Evolutionary conservation across 768 basidiomycete genomes (phyloP).

Genomic region (Suillus hirtellus): DNA sequence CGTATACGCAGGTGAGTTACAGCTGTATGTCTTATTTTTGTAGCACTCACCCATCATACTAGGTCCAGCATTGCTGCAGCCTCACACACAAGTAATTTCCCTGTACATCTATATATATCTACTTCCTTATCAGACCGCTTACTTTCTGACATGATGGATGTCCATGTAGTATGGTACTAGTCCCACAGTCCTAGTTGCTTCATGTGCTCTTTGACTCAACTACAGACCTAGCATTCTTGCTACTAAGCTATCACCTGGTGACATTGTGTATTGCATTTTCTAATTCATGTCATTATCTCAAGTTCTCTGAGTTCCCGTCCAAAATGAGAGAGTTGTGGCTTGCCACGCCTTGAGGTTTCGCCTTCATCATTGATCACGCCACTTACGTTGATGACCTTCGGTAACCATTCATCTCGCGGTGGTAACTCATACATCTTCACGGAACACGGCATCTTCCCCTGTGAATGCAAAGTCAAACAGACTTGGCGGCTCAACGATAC

Average conservation of each 20-base stretch:
- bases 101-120: too few species aligned
- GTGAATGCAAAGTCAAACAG: conserved; percentile 87
- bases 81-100: too few species aligned
- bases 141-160: conserved; percentile 32
- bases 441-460: conserved; percentile 69
- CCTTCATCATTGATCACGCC: conserved; percentile 67
- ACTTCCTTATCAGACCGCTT: too few species aligned
- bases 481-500: conserved; percentile 89
- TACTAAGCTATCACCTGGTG: conserved; percentile 30
- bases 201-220: too few species aligned
- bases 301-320: too few species aligned
- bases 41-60: too few species aligned
- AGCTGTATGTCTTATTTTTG: too few species aligned
- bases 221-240: too few species aligned
- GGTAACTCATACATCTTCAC: conserved; percentile 88
- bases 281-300: too few species aligned
- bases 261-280: conserved; percentile 43
- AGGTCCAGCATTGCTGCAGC: too few species aligned
- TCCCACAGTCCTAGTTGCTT: too few species aligned
- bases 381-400: conserved; percentile 81
- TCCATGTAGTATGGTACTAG: conserved; percentile 42
- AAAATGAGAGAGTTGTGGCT: background rate
- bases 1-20: too few species aligned
- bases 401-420: conserved; percentile 88
- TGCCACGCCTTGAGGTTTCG: conserved; percentile 40